Percentiles rank a stretch among this genome's conserved stretches.
Evolutionary conservation across 768 basidiomycete species (phyloP).

Genomic region (Kwoniella heveanensis): DNA sequence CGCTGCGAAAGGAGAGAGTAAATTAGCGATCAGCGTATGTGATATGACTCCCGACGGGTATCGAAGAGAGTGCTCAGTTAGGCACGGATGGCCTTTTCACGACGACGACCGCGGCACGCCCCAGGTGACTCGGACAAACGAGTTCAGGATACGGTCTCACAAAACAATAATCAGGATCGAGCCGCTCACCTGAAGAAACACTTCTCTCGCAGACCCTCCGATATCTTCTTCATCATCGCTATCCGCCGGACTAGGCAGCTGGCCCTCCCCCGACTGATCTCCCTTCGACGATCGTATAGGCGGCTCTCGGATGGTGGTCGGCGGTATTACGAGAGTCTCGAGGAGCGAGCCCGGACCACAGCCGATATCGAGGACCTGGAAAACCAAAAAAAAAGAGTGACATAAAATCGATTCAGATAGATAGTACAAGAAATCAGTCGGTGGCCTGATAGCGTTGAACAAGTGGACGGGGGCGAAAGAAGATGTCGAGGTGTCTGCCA

Average conservation of each 20-base stretch:
- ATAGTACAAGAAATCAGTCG: too few species aligned
- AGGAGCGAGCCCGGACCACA: slow-evolving; percentile 54
- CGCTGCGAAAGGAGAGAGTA: slow-evolving; percentile 33
- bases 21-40: not conserved
- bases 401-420: too few species aligned
- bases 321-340: slow-evolving; percentile 49
- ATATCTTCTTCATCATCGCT: slow-evolving; percentile 33
- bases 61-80: too few species aligned
- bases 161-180: too few species aligned
- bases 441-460: too few species aligned
- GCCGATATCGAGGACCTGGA: slow-evolving; percentile 56
- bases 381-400: not conserved
- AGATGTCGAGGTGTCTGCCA: too few species aligned
- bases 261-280: slow-evolving; percentile 4
- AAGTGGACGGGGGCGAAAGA: too few species aligned
- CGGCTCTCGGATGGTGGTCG: slow-evolving; percentile 45
- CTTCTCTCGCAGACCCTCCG: slow-evolving; percentile 23
- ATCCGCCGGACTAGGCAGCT: slow-evolving; percentile 25
- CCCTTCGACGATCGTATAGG: slow-evolving; percentile 27
- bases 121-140: too few species aligned
- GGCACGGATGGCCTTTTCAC: too few species aligned
- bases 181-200: slow-evolving; percentile 50
- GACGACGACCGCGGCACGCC: too few species aligned
- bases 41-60: too few species aligned
- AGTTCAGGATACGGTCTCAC: too few species aligned